Percentiles rank a stretch among this genome's conserved stretches.
Conservation (phyloP, 495 filamentous ascomycete species). For the Chaetomium fimeti region DNA sequence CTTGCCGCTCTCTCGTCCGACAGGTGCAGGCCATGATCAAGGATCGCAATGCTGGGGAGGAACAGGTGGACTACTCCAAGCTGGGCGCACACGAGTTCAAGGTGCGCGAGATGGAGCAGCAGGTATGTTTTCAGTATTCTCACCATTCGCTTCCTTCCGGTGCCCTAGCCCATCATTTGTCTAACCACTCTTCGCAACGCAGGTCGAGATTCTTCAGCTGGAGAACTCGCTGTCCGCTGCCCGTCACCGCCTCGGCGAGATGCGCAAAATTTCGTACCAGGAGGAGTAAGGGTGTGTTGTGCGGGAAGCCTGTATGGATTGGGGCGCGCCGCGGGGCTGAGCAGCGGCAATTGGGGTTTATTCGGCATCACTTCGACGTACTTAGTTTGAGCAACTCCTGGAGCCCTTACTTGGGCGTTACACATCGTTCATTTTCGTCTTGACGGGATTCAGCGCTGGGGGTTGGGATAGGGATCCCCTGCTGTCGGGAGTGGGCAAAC, state of each 20-base stretch:
- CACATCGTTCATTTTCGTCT: background rate
- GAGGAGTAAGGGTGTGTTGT: slow-evolving; percentile 54
- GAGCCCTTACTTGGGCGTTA: background rate
- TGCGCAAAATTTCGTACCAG: slow-evolving; percentile 98
- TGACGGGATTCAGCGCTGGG: background rate
- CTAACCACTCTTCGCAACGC: slow-evolving; percentile 19
- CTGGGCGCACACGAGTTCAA: slow-evolving; percentile 95
- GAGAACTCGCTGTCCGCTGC: slow-evolving; percentile 84
- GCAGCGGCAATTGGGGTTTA: background rate
- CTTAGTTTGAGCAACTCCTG: slow-evolving; percentile 12
- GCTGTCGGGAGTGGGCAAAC: background rate
- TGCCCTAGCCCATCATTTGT: background rate
- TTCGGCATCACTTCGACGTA: slow-evolving; percentile 6
- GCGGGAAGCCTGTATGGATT: background rate
- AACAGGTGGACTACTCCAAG: slow-evolving; percentile 82
- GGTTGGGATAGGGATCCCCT: background rate
- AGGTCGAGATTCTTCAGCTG: slow-evolving; percentile 97
- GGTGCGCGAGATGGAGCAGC: slow-evolving; percentile 98
- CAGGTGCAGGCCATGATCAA: slow-evolving; percentile 95
- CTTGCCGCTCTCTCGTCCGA: slow-evolving; percentile 81
- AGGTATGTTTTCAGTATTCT: slow-evolving; percentile 60
- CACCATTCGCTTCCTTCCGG: slow-evolving; percentile 1
- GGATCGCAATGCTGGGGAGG: slow-evolving; percentile 77
- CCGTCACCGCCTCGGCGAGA: slow-evolving; percentile 83
- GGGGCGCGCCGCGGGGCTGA: background rate